Evolutionary conservation across 2,329 filamentous ascomycete genomes (phyloP).

Genomic region (Colletotrichum musae): DNA sequence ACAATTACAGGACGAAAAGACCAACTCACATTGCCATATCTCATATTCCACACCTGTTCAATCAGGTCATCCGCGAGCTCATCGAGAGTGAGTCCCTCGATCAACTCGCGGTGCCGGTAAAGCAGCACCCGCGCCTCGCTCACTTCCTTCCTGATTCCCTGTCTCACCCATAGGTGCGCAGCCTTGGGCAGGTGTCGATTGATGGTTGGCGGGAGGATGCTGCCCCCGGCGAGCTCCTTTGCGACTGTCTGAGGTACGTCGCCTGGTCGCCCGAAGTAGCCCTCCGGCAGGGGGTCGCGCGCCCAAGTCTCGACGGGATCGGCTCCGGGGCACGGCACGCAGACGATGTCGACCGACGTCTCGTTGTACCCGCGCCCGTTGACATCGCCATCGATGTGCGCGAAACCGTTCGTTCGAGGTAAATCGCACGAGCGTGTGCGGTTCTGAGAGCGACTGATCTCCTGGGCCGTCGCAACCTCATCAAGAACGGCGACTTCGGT

Average conservation of each 20-base stretch:
- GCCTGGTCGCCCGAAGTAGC: conserved; percentile 59
- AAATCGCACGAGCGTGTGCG: neutral
- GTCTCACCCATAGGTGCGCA: conserved; percentile 65
- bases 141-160: conserved; percentile 65
- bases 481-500: conserved; percentile 23
- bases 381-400: conserved; percentile 59
- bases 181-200: conserved; percentile 46
- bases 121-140: conserved; percentile 65
- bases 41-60: conserved; percentile 55
- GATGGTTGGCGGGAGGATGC: conserved; percentile 30
- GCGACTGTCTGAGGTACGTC: conserved; percentile 42
- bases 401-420: conserved; percentile 46
- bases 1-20: no score
- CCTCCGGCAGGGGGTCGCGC: conserved; percentile 62
- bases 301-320: conserved; percentile 68
- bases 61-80: conserved; percentile 63
- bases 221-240: conserved; percentile 49
- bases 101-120: conserved; percentile 63
- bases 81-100: conserved; percentile 59
- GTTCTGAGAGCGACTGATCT: conserved; percentile 5
- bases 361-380: conserved; percentile 63
- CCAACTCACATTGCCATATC: conserved; percentile 48
- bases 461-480: conserved; percentile 19
- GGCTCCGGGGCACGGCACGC: conserved; percentile 68
- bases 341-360: conserved; percentile 67